Conservation (phyloP, 768 basidiomycete genomes). For the Scleroderma bovista region DNA sequence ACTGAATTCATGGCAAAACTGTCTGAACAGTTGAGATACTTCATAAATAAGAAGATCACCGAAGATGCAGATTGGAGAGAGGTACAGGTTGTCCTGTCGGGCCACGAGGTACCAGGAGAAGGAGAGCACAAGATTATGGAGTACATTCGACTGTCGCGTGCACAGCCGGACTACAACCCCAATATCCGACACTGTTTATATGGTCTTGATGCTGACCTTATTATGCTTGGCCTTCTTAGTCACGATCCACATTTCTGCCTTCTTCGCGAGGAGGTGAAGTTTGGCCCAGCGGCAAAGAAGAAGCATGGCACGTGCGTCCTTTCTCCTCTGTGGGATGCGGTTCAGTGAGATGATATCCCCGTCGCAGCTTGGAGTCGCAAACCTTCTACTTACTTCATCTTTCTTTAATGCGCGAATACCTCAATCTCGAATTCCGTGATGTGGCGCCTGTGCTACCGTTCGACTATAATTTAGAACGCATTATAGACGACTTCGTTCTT, state of each 20-base stretch:
- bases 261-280: conserved; percentile 96
- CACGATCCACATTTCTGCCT: conserved; percentile 99
- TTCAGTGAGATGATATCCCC: conserved; percentile 6
- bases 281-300: conserved; percentile 75
- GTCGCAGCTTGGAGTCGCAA: conserved; percentile 56
- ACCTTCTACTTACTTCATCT: conserved; percentile 96
- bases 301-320: conserved; percentile 52
- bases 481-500: conserved; percentile 97
- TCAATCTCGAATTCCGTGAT: conserved; percentile 88
- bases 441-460: conserved; percentile 67
- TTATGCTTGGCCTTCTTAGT: conserved; percentile 95
- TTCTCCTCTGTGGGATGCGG: neutral
- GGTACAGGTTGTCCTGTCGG: conserved; percentile 89
- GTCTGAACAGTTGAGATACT: conserved; percentile 91
- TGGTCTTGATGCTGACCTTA: conserved; percentile 95
- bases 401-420: conserved; percentile 92
- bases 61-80: conserved; percentile 96
- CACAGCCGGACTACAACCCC: conserved; percentile 93
- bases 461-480: conserved; percentile 82
- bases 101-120: conserved; percentile 97
- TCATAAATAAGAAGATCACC: conserved; percentile 95
- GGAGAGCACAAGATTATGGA: conserved; percentile 99
- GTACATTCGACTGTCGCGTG: conserved; percentile 90
- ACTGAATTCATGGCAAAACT: conserved; percentile 93
- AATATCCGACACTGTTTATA: conserved; percentile 97